These are phyloP conservation scores for Penicillium cinerascens DNA, from an alignment of 495 filamentous ascomycete genomes.

Conservation along the genomic window DNA sequence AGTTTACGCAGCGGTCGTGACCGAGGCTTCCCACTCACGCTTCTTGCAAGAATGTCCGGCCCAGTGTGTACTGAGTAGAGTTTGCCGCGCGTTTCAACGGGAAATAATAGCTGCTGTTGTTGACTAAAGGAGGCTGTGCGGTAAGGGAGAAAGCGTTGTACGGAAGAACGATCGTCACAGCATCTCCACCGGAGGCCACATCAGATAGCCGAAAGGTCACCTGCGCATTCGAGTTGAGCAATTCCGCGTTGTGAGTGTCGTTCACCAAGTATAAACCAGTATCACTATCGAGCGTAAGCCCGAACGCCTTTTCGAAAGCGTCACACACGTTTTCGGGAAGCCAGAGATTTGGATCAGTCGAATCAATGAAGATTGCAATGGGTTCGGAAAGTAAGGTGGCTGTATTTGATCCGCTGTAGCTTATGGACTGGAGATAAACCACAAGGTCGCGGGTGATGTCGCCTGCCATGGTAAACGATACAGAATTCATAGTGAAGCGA, in stretches of 20 bases:
- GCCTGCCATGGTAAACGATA: conserved; percentile 47
- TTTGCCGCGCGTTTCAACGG: conserved; percentile 53
- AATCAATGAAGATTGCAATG: conserved; percentile 53
- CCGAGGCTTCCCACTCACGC: conserved; percentile 25
- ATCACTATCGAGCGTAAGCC: conserved; percentile 46
- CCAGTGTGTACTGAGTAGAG: conserved; percentile 58
- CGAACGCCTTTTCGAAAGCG: conserved; percentile 57
- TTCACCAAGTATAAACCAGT: conserved; percentile 31
- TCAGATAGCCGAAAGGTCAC: conserved; percentile 60
- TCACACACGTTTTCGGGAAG: conserved; percentile 59
- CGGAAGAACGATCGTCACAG: conserved; percentile 60
- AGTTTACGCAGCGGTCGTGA: neutral
- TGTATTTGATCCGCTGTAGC: conserved; percentile 28
- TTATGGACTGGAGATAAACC: conserved; percentile 52
- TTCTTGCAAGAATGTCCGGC: conserved; percentile 68
- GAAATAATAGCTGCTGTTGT: conserved; percentile 52
- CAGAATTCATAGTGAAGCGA: conserved; percentile 53
- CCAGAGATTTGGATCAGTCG: conserved; percentile 66
- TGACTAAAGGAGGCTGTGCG: conserved; percentile 52
- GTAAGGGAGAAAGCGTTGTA: conserved; percentile 61
- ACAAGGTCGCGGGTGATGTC: conserved; percentile 46
- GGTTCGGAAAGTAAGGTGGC: conserved; percentile 38
- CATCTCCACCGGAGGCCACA: conserved; percentile 32
- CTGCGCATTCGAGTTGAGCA: conserved; percentile 33
- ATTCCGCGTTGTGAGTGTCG: conserved; percentile 46